Evolutionary conservation across 1,284 basidiomycete genomes (phyloP), one percentile per base, ranked within the genome.

Genomic region (Inonotus hispidus): DNA sequence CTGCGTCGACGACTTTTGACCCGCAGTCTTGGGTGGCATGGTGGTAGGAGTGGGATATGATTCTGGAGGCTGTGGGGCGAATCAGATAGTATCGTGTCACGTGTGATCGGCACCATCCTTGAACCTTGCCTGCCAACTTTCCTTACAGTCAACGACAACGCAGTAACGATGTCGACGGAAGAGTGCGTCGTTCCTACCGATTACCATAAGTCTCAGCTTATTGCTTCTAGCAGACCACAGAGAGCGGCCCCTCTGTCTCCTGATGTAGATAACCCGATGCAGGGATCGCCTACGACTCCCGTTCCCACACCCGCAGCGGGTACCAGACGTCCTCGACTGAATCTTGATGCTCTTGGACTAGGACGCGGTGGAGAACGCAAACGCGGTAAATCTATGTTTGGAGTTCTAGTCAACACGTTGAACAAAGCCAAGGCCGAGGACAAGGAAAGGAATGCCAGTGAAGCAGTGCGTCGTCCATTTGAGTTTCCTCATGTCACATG

Each of bases 381-480:
- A 75, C 85, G 88, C 68, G 88, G 89, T 72, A 90, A 88, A 81
- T 84, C 82, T 75, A 88, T 90, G 84, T 89, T 92, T 76, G 88
- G 88, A 66, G 77, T 91, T 67, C 76, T 90, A 66, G 73, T 92
- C 62, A 88, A 88, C 61, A 92, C 88, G 66, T 80, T 92, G 65
- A 88, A 87, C 75, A 88, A 88, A 78, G 88, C 88, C 66, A 90
- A 89, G 77, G 85, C 81, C 66, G 88, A 91, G 77, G 89, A 90
- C 71, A 85, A 87, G 70, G 83, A 88, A 76, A 77, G 89, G 61
- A 88, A 81, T 71, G 83, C 85, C 38, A 89, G 87, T 72, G 88
- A 91, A 67, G 88, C 89, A 67, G 88, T 90, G 65, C 63, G 86
- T 79, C 60, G 25, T 0, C 38, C 32, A 32, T 32, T 4, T 32